Evolutionary conservation across 164 flowering plant species (phyloP), one percentile per base, ranked within the genome.

Genomic region (Dillenia turbinata): DNA sequence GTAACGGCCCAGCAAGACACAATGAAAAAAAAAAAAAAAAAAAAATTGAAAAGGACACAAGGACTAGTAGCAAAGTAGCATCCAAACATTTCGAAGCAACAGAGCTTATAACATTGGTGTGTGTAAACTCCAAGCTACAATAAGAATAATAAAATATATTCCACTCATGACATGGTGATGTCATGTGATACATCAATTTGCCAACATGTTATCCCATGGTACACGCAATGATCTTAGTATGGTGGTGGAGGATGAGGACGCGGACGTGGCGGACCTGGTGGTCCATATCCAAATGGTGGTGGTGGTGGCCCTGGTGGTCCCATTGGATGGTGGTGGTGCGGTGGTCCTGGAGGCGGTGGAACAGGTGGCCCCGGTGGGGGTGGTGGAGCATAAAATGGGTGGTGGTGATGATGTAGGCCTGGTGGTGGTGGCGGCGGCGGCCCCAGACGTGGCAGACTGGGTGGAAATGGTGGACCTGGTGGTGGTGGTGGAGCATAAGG

Each of bases 361-460:
- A 45, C 60, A 12, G 60, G 60, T 13, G 60, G 60, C 15, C 26
- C 26, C 11, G 60, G 60, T 8, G 47, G 60, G 0, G 60, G 47
- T 12, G 60, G 60, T n/a, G 58, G 58, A 55, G 8, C 9, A n/a
- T 9, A 22, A 22, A 52, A 9, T 9, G 17, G 54, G 54, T 52
- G 4, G 54, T 52, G 54, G 54, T 1, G 54, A 52, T 22, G 54
- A n/a, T 15, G 54, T 14, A 5, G 54, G 8, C 54, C 54, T 14
- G 54, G 54, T 5, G 54, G 54, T 52, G 62, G 33, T 46, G 72
- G 47, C 12, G 69, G 14, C 33, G 47, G 24, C 15, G 56, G 45
- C 11, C 61, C 12, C 9, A 43, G 53, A 12, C 60, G 68, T 3
- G 67, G 72, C 11, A 67, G 68, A 9, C 64, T 63, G 11, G 67